Evolutionary conservation across 1,284 basidiomycete species (phyloP).

Genomic region (Leccinum pachyderme): DNA sequence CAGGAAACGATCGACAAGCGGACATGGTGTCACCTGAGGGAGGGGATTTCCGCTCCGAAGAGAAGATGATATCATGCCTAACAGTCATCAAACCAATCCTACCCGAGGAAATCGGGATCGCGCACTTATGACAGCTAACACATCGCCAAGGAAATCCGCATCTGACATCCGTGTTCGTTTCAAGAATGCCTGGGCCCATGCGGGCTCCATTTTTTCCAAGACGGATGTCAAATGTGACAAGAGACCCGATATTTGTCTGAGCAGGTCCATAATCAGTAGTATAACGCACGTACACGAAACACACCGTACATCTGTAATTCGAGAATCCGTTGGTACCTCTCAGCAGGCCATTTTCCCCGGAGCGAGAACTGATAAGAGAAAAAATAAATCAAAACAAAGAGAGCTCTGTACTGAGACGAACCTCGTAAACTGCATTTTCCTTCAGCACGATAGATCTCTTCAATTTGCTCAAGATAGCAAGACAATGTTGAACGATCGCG

Average conservation of each 20-base stretch:
- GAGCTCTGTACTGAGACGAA: conserved; percentile 23
- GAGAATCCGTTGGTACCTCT: conserved; percentile 63
- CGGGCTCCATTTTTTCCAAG: conserved; percentile 61
- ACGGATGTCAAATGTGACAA: conserved; percentile 66
- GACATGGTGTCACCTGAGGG: conserved; percentile 85
- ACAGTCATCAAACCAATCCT: not conserved
- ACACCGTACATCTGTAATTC: conserved; percentile 59
- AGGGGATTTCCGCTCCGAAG: conserved; percentile 75
- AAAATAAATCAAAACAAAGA: not conserved
- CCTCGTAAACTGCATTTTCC: conserved; percentile 67
- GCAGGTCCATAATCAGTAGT: conserved; percentile 1
- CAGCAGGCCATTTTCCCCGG: conserved; percentile 65
- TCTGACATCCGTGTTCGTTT: conserved; percentile 75
- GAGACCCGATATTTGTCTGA: conserved; percentile 58
- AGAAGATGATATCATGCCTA: conserved; percentile 68
- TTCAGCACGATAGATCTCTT: conserved; percentile 54
- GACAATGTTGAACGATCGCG: conserved; percentile 54
- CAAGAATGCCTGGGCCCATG: conserved; percentile 77
- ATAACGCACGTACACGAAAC: not conserved
- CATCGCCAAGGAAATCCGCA: conserved; percentile 80
- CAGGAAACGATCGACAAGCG: conserved; percentile 76
- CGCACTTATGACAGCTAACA: conserved; percentile 76
- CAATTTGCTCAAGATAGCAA: conserved; percentile 66
- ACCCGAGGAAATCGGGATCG: not conserved
- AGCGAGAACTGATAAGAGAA: conserved; percentile 54